phyloP scores from a whole-genome alignment of 2,329 filamentous ascomycete species.

The Dichotomopilus funicola region DNA sequence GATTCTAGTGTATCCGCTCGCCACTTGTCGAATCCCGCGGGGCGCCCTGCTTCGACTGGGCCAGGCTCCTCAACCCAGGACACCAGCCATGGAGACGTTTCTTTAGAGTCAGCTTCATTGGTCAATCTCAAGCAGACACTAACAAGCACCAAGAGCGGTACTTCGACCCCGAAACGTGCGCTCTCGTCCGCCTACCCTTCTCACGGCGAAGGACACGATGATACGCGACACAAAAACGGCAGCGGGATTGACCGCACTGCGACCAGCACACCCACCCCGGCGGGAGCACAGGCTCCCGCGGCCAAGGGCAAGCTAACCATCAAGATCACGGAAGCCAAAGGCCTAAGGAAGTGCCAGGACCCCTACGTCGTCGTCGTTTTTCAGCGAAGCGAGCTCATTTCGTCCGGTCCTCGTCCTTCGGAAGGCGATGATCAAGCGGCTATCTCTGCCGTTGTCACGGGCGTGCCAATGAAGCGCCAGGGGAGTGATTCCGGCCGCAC shows the following conservation, averaged over 20 bases:
- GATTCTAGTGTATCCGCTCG: slow-evolving; percentile 57
- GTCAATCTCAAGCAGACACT: slow-evolving; percentile 69
- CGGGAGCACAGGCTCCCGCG: slow-evolving; percentile 58
- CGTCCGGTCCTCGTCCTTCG: slow-evolving; percentile 65
- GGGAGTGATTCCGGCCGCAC: slow-evolving; percentile 76
- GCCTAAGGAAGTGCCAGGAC: slow-evolving; percentile 72
- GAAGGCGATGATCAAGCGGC: slow-evolving; percentile 52
- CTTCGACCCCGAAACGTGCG: slow-evolving; percentile 82
- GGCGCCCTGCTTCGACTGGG: slow-evolving; percentile 43
- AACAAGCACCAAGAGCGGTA: slow-evolving; percentile 90
- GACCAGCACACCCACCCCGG: slow-evolving; percentile 46
- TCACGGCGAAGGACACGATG: slow-evolving; percentile 37
- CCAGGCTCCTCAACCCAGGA: slow-evolving; percentile 45
- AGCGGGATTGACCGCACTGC: slow-evolving; percentile 42
- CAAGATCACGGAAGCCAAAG: slow-evolving; percentile 79
- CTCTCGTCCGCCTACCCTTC: slow-evolving; percentile 59
- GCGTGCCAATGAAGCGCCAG: slow-evolving; percentile 55
- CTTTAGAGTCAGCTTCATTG: slow-evolving; percentile 55
- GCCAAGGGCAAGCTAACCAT: slow-evolving; percentile 85
- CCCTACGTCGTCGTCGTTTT: slow-evolving; percentile 97
- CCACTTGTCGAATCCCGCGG: slow-evolving; percentile 63
- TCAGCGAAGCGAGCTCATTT: slow-evolving; percentile 94
- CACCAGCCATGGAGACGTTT: slow-evolving; percentile 33
- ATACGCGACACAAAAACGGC: slow-evolving; percentile 33
- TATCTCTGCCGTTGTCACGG: slow-evolving; percentile 36